A percentile compares a stretch with the other conserved stretches of the same genome.
These are phyloP conservation scores for Prunus armeniaca DNA, from an alignment of 306 rosid genomes.

Conservation along the genomic window DNA sequence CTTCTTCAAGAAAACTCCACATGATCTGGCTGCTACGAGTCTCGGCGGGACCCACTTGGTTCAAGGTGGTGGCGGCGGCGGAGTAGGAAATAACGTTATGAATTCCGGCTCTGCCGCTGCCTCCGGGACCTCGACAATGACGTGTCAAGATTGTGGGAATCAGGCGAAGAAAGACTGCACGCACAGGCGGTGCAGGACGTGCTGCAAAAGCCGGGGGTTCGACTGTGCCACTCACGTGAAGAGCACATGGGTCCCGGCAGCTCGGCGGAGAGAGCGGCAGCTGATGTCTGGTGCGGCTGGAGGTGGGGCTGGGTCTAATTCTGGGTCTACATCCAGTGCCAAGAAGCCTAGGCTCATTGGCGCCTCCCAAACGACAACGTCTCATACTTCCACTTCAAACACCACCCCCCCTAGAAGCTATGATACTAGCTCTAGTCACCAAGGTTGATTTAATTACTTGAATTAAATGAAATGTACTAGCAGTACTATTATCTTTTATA, in stretches of 20 bases:
- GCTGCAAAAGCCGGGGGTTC: conserved; percentile 87
- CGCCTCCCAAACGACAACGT: conserved; percentile 67
- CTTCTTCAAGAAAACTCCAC: conserved; percentile 47
- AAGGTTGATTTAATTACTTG: conserved; percentile 40
- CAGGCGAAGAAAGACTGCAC: conserved; percentile 92
- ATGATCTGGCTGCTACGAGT: background rate
- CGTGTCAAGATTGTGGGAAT: conserved; percentile 94
- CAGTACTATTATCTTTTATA: background rate
- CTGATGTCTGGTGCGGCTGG: conserved; percentile 22
- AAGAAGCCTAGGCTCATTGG: conserved; percentile 76
- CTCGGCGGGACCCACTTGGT: conserved; percentile 25
- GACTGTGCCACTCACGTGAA: conserved; percentile 90
- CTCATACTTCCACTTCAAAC: conserved; percentile 88
- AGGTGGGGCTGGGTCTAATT: conserved; percentile 43
- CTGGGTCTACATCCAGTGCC: conserved; percentile 64
- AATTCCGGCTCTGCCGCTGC: background rate
- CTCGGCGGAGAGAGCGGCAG: conserved; percentile 86
- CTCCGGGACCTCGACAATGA: conserved; percentile 34
- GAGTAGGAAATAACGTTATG: background rate
- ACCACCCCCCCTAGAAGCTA: conserved; percentile 95
- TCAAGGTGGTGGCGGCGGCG: conserved; percentile 18
- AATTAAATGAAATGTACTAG: no score
- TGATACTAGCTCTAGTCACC: conserved; percentile 89
- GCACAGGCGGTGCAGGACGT: conserved; percentile 81
- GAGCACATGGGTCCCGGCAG: conserved; percentile 96